These are phyloP conservation scores for Nigrospora osmanthi DNA, from an alignment of 2,329 filamentous ascomycete species.

Conservation along the genomic window DNA sequence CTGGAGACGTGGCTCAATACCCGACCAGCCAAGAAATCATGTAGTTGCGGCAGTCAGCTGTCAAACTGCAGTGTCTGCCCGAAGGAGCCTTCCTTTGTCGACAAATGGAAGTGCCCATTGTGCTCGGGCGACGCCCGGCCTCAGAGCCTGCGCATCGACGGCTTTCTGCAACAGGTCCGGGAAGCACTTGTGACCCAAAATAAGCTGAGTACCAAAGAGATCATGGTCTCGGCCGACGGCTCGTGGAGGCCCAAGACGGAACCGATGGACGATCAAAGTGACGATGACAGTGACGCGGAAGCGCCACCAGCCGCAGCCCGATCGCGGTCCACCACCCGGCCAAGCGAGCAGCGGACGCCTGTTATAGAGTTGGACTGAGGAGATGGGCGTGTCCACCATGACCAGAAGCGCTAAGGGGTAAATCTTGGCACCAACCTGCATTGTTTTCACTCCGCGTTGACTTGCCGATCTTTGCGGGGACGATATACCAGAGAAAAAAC, in stretches of 20 bases:
- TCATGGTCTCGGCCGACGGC: conserved; percentile 57
- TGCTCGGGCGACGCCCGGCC: conserved; percentile 75
- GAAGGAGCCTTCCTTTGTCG: conserved; percentile 47
- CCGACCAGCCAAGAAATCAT: conserved; percentile 39
- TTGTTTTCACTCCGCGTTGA: too few species aligned
- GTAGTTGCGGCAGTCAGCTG: conserved; percentile 23
- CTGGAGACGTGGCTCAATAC: conserved; percentile 72
- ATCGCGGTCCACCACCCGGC: neutral
- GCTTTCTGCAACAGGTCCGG: conserved; percentile 61
- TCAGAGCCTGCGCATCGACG: conserved; percentile 60
- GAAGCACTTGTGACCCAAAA: conserved; percentile 39
- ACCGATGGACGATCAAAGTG: conserved; percentile 21
- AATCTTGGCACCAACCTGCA: too few species aligned
- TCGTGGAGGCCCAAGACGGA: conserved; percentile 47
- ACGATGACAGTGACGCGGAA: conserved; percentile 20
- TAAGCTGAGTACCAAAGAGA: conserved; percentile 45
- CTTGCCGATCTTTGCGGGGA: too few species aligned
- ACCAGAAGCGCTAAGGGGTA: too few species aligned
- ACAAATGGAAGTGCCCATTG: conserved; percentile 82
- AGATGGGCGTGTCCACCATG: too few species aligned
- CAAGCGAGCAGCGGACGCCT: too few species aligned
- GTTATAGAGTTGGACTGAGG: too few species aligned
- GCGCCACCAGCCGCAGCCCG: neutral
- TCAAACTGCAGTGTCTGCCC: conserved; percentile 27
- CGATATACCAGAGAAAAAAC: too few species aligned